Percentiles rank a stretch among this genome's conserved stretches.
Evolutionary conservation across 371 early-diverging fungal species (phyloP).

Genomic region (Funneliformis caledonium): DNA sequence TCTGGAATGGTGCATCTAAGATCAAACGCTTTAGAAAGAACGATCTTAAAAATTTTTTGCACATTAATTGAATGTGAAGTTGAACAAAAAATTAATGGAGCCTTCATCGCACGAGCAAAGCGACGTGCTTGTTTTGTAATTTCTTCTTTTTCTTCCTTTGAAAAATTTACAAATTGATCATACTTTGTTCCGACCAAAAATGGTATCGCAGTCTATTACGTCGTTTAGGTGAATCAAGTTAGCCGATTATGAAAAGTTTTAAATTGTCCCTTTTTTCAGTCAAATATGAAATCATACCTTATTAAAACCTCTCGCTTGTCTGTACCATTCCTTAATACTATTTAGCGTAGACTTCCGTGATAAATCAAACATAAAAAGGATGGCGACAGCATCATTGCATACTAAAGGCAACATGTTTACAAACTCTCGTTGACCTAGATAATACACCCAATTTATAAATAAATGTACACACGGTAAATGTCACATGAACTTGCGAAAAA

Average conservation of each 20-base stretch:
- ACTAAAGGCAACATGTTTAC: slow-evolving; percentile 97
- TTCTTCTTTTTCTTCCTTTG: slow-evolving; percentile 87
- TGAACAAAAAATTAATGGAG: slow-evolving; percentile 94
- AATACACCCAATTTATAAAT: background rate
- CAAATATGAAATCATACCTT: slow-evolving; percentile 56
- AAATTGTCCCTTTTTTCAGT: background rate
- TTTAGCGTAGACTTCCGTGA: slow-evolving; percentile 92
- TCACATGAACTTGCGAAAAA: background rate
- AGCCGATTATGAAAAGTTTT: background rate
- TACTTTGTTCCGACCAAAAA: slow-evolving; percentile 97
- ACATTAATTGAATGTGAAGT: slow-evolving; percentile 93
- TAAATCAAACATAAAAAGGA: slow-evolving; percentile 96
- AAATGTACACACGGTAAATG: background rate
- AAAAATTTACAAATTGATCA: slow-evolving; percentile 85
- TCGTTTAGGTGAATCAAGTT: slow-evolving; percentile 10
- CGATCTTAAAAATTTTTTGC: slow-evolving; percentile 96
- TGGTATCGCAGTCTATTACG: slow-evolving; percentile 82
- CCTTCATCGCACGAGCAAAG: slow-evolving; percentile 92
- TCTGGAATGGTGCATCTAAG: slow-evolving; percentile 91
- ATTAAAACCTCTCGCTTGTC: slow-evolving; percentile 95
- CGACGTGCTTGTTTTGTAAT: slow-evolving; percentile 92
- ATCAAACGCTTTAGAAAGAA: slow-evolving; percentile 92
- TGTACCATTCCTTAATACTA: slow-evolving; percentile 94
- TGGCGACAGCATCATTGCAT: slow-evolving; percentile 93
- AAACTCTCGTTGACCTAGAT: slow-evolving; percentile 90